These are phyloP conservation scores for Flaveria trinervia DNA, from an alignment of 129 eudicot genomes.

Conservation along the genomic window DNA sequence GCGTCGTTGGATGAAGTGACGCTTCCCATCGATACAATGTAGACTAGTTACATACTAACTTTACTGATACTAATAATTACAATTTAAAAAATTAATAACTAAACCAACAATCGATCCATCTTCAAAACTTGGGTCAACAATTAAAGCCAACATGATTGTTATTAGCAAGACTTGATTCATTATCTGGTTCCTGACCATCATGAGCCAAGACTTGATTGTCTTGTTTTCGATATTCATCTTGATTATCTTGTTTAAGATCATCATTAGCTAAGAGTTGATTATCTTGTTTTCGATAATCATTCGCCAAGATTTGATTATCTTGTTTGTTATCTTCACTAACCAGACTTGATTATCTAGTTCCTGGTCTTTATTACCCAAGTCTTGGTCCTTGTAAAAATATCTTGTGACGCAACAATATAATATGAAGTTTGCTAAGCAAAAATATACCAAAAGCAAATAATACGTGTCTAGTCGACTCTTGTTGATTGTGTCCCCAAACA, in stretches of 20 bases:
- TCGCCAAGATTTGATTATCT: neutral
- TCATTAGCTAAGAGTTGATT: neutral
- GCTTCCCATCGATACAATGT: too few relatives aligned
- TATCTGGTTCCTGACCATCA: neutral
- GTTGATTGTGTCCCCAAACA: conserved; percentile 22
- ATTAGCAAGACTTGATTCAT: too few relatives aligned
- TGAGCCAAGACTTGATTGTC: neutral
- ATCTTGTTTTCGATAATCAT: too few relatives aligned
- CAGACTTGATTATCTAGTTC: neutral
- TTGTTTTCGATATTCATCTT: neutral
- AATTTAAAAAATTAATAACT: too few relatives aligned
- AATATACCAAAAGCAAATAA: neutral
- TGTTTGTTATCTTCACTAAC: neutral
- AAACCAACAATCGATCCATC: too few relatives aligned
- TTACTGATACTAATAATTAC: too few relatives aligned
- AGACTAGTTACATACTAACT: too few relatives aligned
- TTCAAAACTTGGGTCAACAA: too few relatives aligned
- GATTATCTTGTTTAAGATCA: neutral
- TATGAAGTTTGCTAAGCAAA: conserved; percentile 3
- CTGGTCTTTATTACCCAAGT: neutral
- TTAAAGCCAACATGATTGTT: too few relatives aligned
- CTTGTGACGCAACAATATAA: neutral
- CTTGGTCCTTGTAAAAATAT: neutral
- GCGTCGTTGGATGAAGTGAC: too few relatives aligned
- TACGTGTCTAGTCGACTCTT: conserved; percentile 19